Base-by-base conservation (phyloP, 257 asterid species). In the Solanum raphanifolium region DNA sequence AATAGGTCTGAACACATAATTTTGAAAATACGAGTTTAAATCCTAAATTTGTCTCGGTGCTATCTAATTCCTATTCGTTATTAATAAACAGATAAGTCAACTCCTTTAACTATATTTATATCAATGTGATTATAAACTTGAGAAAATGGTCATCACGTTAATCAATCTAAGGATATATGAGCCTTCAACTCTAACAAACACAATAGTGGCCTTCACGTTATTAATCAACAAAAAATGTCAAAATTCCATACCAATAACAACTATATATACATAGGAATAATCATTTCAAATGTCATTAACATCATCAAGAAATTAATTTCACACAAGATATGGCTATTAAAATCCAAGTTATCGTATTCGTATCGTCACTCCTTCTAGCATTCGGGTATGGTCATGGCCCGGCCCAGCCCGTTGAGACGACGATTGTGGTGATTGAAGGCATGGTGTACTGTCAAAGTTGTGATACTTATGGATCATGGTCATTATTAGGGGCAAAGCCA, bases 391-490 rank as follows among this genome's bases (percentile, higher is more conserved):
- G 81, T 55, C 89, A 91, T 7, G 88, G 9, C 81, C 90, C 87
- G 23, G 87, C 90, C 84, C 88, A 87, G 58, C 88, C 72, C 5
- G 89, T 86, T 1, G 93, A 91, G 87, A 93, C 90, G 69, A 29
- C 87, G 1, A 96, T 89, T 15, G 94, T 93, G 76, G 98, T 91
- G 91, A 91, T 96, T 55, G 98, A 95, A 91, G 99, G 99, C 2
- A 52, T 89, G 35, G 95, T 95, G 62, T 91, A 90, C 88, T 96
- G 99, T 94, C 98, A 95, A 89, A 93, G 92, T 92, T 95, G 98
- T 46, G 73, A 88, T 11, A 41, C 75, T 6, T 36, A 60, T 1
- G 98, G 98, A 31, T 83, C 98, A 21, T 96, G 98, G 99, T 86
- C 90, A 58, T 86, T 95, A 1, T 21, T 82, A 1, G 88, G 87